Base-by-base conservation (phyloP, 371 early-diverging fungal species). In the Syncephalastrum racemosum region DNA sequence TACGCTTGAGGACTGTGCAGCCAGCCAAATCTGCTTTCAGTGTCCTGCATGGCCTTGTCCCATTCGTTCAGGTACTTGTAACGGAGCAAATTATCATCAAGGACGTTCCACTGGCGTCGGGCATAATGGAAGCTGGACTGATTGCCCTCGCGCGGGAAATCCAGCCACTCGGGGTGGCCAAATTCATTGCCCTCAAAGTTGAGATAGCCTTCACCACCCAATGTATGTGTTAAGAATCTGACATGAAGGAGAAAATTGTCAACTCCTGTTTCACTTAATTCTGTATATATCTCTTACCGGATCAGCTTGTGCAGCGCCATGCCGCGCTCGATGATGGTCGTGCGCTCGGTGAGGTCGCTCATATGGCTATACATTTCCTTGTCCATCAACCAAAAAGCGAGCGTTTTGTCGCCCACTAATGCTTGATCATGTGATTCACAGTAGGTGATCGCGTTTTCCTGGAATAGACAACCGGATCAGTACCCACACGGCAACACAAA, bases 321-420 rank as follows among this genome's bases (percentile, higher is more conserved):
- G 39, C 98, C 98, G 50, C 98, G 91, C 66, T 96, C 96, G 67
- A 97, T 91, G 16, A 92, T 82, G 4, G 95, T 90, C 12, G 98
- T 95, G 46, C 87, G 64, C 20, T 83, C 82, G 2, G 88, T 83
- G 42, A 91, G 49, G 55, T 89, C 90, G 46, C 92, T 91, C 98
- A 97, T 97, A 71, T 89, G 70, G 19, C 86, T 87, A 70, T 97
- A 97, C 98, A 97, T 97, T 72, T 97, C 97, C 79, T 91, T 91
- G 75, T 97, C 98, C 98, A 97, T 97, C 47, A 97, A 72, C 98
- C 98, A 97, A 73, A 97, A 97, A 1, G 97, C 98, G 39, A 97
- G 64, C 16, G 96, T 94, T 73, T 97, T 97, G 79, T 97, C 98
- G 36, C 98, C 98, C 12, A 97, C 98, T 41, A 97, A 75, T 14